phyloP scores from a whole-genome alignment of 1,284 basidiomycete species.

The Quambalaria eucalypti region DNA sequence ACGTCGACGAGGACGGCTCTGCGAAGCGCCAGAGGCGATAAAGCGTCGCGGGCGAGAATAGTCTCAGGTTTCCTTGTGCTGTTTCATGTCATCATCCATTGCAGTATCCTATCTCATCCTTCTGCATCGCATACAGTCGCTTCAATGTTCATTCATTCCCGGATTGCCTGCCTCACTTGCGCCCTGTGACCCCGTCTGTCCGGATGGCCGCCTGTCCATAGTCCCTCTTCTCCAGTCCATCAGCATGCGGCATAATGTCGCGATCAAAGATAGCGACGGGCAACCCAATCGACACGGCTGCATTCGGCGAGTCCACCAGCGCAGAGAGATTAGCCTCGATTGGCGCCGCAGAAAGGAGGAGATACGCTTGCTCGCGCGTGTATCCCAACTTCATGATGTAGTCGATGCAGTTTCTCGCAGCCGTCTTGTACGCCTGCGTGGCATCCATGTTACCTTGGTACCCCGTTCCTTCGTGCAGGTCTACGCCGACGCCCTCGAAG shows the following conservation, averaged over 20 bases:
- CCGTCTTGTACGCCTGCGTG: conserved; percentile 51
- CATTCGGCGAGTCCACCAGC: conserved; percentile 66
- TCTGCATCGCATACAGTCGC: too few species aligned
- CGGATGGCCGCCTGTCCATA: neutral
- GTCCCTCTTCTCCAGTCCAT: conserved; percentile 47
- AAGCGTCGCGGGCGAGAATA: too few species aligned
- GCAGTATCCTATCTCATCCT: too few species aligned
- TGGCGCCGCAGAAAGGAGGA: conserved; percentile 65
- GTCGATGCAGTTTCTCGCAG: conserved; percentile 64
- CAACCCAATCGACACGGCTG: conserved; percentile 63
- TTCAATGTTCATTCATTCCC: too few species aligned
- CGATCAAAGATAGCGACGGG: conserved; percentile 66
- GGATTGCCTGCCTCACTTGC: too few species aligned
- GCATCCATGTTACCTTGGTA: conserved; percentile 67
- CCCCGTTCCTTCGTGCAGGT: conserved; percentile 59
- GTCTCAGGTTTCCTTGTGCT: too few species aligned
- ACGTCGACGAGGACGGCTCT: neutral
- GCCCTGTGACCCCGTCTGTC: neutral
- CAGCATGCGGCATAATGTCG: conserved; percentile 60
- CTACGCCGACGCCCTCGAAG: conserved; percentile 66
- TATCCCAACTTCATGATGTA: conserved; percentile 55
- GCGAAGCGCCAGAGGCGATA: neutral
- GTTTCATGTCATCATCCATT: too few species aligned
- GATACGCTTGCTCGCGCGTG: conserved; percentile 57
- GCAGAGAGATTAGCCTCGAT: conserved; percentile 67